Conservation (phyloP, 805 yeast species). For the Peterozyma toletana region DNA sequence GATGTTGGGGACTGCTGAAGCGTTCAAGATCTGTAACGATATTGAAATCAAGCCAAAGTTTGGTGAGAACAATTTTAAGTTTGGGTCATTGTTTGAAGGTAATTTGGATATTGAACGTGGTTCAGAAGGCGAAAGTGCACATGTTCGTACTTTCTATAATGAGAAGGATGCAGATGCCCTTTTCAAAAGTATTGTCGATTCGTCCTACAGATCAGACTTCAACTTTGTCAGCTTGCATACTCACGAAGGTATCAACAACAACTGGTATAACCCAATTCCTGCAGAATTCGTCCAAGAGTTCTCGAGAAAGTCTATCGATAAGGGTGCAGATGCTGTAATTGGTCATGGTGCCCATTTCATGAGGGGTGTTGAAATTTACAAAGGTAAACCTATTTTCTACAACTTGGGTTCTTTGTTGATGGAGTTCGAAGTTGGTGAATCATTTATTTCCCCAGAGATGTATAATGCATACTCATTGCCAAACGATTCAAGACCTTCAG, state of each 20-base stretch:
- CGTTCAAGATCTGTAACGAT: constrained; percentile 21
- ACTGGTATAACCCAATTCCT: constrained; percentile 22
- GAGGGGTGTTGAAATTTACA: constrained; percentile 21
- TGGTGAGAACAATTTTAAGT: constrained; percentile 16
- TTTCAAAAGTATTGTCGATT: constrained; percentile 16
- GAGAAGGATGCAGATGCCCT: constrained; percentile 15
- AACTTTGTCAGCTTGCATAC: constrained; percentile 19
- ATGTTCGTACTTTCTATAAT: constrained; percentile 17
- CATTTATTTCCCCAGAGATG: constrained; percentile 19
- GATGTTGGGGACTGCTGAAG: constrained; percentile 19
- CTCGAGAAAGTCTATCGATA: constrained; percentile 17
- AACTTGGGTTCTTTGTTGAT: constrained; percentile 19
- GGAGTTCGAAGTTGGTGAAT: constrained; percentile 21
- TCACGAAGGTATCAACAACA: constrained; percentile 21
- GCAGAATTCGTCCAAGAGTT: constrained; percentile 19
- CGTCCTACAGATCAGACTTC: constrained; percentile 18
- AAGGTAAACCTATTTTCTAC: constrained; percentile 20
- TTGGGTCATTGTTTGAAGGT: constrained; percentile 21
- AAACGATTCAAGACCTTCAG: constrained; percentile 19
- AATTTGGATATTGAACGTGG: constrained; percentile 18
- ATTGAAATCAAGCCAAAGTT: constrained; percentile 19
- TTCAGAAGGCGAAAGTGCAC: constrained; percentile 12
- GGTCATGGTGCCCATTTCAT: constrained; percentile 23
- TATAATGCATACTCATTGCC: constrained; percentile 16
- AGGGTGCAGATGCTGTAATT: constrained; percentile 19